Evolutionary conservation across 495 filamentous ascomycete species (phyloP).

Genomic region (Glarea lozoyensis): DNA sequence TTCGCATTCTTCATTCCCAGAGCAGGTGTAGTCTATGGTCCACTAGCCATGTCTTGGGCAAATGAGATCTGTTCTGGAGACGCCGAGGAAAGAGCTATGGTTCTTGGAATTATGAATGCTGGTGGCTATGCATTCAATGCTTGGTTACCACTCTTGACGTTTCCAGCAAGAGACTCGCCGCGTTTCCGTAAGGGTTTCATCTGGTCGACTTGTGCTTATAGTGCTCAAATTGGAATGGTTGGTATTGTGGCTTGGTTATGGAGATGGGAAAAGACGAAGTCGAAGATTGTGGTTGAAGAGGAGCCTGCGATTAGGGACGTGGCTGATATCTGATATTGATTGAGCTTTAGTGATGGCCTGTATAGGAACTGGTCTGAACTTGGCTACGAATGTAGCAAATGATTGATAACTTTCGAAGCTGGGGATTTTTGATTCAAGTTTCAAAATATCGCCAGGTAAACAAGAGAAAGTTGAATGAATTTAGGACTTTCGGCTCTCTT

Average conservation of each 20-base stretch:
- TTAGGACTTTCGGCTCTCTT: no score
- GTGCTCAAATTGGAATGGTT: conserved; percentile 23
- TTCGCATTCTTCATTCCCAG: conserved; percentile 34
- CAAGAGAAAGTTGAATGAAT: no score
- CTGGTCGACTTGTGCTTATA: conserved; percentile 19
- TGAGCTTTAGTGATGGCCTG: no score
- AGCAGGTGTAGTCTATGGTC: conserved; percentile 20
- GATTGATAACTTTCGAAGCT: no score
- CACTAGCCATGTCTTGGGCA: conserved; percentile 38
- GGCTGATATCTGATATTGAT: no score
- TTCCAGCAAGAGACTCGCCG: conserved; percentile 32
- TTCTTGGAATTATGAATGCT: conserved; percentile 42
- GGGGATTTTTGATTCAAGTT: no score
- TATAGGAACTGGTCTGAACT: no score
- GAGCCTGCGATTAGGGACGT: no score
- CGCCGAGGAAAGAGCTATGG: conserved; percentile 46
- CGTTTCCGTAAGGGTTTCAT: conserved; percentile 30
- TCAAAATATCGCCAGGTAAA: no score
- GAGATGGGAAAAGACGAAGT: conserved; percentile 18
- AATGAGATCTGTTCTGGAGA: conserved; percentile 43
- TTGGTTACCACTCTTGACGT: conserved; percentile 34
- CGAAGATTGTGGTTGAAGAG: no score
- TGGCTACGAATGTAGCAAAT: no score
- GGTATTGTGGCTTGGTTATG: conserved; percentile 20
- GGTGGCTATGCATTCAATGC: conserved; percentile 40